Conservation (phyloP, 176 grass and related monocot species). For the Aegilops bicornis region DNA sequence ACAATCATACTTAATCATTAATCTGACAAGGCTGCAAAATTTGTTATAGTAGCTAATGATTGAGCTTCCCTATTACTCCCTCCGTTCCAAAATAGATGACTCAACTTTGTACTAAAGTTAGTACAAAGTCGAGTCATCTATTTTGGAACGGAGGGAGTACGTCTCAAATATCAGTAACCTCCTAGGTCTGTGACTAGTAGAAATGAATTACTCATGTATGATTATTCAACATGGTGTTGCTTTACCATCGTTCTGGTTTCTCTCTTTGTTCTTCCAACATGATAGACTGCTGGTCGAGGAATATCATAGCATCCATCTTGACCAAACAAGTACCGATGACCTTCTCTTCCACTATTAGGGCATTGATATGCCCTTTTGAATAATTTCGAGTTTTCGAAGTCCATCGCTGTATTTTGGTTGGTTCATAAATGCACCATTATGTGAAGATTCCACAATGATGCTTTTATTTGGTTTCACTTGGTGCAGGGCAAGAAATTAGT, state of each 20-base stretch:
- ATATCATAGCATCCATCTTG: neutral
- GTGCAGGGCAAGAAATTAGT: conserved; percentile 85
- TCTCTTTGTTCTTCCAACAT: conserved; percentile 5
- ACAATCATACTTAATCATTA: neutral
- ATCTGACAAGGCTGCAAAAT: neutral
- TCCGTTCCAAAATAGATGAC: no score
- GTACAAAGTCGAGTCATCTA: no score
- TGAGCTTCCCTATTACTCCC: neutral
- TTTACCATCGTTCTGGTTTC: conserved; percentile 1
- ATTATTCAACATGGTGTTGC: neutral
- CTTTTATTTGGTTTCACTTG: conserved; percentile 23
- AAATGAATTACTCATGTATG: neutral
- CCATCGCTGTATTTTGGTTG: neutral
- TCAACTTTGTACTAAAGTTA: no score
- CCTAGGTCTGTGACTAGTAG: neutral
- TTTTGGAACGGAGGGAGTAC: no score
- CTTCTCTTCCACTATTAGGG: neutral
- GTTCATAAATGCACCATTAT: conserved; percentile 2
- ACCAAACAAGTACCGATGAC: neutral
- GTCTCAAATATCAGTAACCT: neutral
- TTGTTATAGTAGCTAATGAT: neutral
- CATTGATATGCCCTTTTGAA: neutral
- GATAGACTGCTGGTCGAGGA: neutral
- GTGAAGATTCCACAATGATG: conserved; percentile 11
- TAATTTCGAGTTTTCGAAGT: neutral